phyloP scores from a whole-genome alignment of 1,139 yeast species.

The Yamadazyma friedrichii region DNA sequence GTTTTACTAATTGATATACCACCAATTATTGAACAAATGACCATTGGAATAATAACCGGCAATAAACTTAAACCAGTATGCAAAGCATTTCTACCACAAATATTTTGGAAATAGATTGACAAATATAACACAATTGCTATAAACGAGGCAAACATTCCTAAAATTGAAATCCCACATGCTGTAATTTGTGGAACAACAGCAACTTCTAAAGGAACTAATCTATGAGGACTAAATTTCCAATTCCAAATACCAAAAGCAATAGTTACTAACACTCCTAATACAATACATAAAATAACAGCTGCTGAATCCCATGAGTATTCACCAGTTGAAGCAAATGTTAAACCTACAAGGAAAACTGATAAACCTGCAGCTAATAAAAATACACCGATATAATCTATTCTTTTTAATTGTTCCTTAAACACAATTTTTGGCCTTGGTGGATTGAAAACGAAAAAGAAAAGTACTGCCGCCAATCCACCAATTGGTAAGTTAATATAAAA shows the following conservation, averaged over 20 bases:
- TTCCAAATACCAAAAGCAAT: constrained; percentile 27
- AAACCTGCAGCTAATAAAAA: constrained; percentile 44
- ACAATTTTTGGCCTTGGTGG: constrained; percentile 30
- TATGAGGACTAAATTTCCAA: constrained; percentile 23
- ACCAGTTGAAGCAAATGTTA: constrained; percentile 42
- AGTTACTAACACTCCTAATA: constrained; percentile 37
- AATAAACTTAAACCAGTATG: constrained; percentile 39
- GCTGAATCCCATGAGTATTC: constrained; percentile 51
- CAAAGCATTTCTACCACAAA: constrained; percentile 31
- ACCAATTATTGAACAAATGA: constrained; percentile 25
- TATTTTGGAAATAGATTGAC: constrained; percentile 39
- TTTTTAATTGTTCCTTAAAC: constrained; percentile 29
- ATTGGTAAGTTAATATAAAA: constrained; percentile 55
- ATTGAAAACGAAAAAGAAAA: constrained; percentile 27
- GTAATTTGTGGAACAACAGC: constrained; percentile 22
- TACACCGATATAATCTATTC: constrained; percentile 52
- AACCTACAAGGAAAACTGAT: constrained; percentile 40
- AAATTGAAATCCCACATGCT: constrained; percentile 22
- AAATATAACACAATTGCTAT: constrained; percentile 26
- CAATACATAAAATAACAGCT: constrained; percentile 46
- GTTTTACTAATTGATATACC: constrained; percentile 33
- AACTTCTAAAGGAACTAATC: constrained; percentile 28
- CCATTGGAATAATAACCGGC: constrained; percentile 36
- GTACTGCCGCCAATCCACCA: constrained; percentile 31
- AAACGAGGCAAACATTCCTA: constrained; percentile 25